These are phyloP conservation scores for Sarocladium kiliense DNA, from an alignment of 2,329 filamentous ascomycete species.

Conservation along the genomic window DNA sequence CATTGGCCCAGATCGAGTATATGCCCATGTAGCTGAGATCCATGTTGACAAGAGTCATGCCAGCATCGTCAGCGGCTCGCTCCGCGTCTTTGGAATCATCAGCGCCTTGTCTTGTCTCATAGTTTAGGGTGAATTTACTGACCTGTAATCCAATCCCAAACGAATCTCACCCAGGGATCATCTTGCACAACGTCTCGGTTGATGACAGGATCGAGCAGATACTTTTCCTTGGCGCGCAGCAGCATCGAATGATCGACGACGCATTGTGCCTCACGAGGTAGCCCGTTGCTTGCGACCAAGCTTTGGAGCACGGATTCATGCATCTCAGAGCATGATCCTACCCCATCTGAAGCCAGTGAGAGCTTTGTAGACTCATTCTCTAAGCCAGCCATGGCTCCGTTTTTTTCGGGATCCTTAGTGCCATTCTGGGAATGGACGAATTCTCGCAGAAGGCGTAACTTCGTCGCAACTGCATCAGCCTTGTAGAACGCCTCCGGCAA, in stretches of 20 bases:
- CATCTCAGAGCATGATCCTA: conserved; percentile 47
- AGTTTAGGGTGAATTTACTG: conserved; percentile 20
- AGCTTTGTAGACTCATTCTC: conserved; percentile 29
- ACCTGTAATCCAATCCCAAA: conserved; percentile 75
- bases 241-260: conserved; percentile 54
- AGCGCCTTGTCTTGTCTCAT: neutral
- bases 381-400: conserved; percentile 14
- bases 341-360: conserved; percentile 31
- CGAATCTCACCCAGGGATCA: conserved; percentile 68
- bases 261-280: conserved; percentile 46
- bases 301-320: conserved; percentile 50
- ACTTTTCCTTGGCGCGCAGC: conserved; percentile 54
- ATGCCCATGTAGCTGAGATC: conserved; percentile 76
- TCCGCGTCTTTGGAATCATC: conserved; percentile 48
- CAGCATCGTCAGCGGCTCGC: conserved; percentile 56
- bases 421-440: conserved; percentile 25
- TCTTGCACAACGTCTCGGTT: conserved; percentile 66
- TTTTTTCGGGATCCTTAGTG: conserved; percentile 13
- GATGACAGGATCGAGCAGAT: conserved; percentile 56
- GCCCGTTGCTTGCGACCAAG: conserved; percentile 37
- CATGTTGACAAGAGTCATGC: conserved; percentile 63
- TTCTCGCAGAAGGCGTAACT: conserved; percentile 40
- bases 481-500: conserved; percentile 37
- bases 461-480: conserved; percentile 40
- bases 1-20: conserved; percentile 64